phyloP scores from a whole-genome alignment of 2,329 filamentous ascomycete genomes.

The Graphilbum fragrans region DNA sequence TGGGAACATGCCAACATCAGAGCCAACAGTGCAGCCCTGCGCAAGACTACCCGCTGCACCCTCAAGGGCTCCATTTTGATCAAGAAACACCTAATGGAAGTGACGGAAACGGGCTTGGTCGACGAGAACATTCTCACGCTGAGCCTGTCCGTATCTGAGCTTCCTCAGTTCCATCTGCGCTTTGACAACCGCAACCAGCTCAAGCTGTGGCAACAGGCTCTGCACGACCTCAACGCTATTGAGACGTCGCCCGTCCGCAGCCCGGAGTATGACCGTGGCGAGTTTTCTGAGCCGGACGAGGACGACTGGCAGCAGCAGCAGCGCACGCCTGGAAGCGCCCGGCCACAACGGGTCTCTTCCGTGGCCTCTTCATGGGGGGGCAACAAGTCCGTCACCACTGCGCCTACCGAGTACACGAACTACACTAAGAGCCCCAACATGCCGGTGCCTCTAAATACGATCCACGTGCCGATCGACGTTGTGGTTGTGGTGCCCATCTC shows the following conservation, averaged over 20 bases:
- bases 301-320: conserved; percentile 64
- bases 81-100: conserved; percentile 91
- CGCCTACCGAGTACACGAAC: conserved; percentile 83
- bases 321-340: conserved; percentile 24
- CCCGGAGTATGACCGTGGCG: conserved; percentile 65
- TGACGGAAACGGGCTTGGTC: conserved; percentile 54
- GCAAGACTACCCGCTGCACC: conserved; percentile 66
- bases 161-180: conserved; percentile 86
- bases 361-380: conserved; percentile 72
- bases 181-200: conserved; percentile 77
- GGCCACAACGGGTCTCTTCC: conserved; percentile 49
- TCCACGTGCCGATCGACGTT: conserved; percentile 88
- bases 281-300: conserved; percentile 74
- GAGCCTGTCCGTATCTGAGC: conserved; percentile 78
- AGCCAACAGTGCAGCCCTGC: conserved; percentile 26
- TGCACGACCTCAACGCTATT: conserved; percentile 69
- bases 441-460: conserved; percentile 28
- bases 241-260: conserved; percentile 52
- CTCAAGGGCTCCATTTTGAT: conserved; percentile 96
- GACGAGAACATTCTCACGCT: conserved; percentile 82
- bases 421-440: conserved; percentile 38
- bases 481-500: conserved; percentile 96
- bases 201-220: conserved; percentile 79
- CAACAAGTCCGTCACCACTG: conserved; percentile 71
- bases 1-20: conserved; percentile 47